Base-by-base conservation (phyloP, 805 yeast genomes). In the Diddensiella santjacobensis region DNA sequence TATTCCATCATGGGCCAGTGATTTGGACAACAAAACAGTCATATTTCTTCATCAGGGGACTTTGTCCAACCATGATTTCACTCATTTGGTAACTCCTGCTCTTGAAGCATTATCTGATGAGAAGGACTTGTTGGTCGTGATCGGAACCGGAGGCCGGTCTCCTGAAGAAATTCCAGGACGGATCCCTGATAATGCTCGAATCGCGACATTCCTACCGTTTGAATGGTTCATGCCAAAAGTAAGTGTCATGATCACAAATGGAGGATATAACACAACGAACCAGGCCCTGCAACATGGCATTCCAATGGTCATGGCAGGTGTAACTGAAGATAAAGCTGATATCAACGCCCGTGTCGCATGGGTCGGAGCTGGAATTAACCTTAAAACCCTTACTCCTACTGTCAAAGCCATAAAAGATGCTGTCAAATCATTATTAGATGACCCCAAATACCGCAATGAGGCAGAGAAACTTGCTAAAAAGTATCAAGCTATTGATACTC, bases 151-250 rank as follows among this genome's bases (percentile, higher is more conserved):
- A 22, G 6, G 10, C 10, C n/a, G 33, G 5, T 15, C 31, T 13
- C 8, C 13, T 8, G 31, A 26, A 26, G 31, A 26, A 13, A 13
- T 26, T 13, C 31, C 31, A 13, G 33, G 13, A 10, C 11, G 10
- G 6, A 17, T 38, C n/a, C 33, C 33, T 22, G 30, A 6, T 6
- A 40, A 23, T 24, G 22, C 17, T 17, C 22, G 44, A 22, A 18
- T 23, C 4, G 30, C 44, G 15, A 22, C 33, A 11, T 40, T 20
- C 17, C 44, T 40, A 5, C 44, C 44, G 23, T 40, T 40, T 40
- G 44, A 40, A 31, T 40, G 44, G 44, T 29, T 40, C 11, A 29
- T 40, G n/a, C 44, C 44, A n/a, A 40, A 24, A 18, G 44, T 40
- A 17, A 29, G 24, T 23, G 44, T 40, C 11, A 13, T 40, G 24